Evolutionary conservation across 2,329 filamentous ascomycete species (phyloP), one percentile per base, ranked within the genome.

Genomic region (Fusarium euwallaceae): DNA sequence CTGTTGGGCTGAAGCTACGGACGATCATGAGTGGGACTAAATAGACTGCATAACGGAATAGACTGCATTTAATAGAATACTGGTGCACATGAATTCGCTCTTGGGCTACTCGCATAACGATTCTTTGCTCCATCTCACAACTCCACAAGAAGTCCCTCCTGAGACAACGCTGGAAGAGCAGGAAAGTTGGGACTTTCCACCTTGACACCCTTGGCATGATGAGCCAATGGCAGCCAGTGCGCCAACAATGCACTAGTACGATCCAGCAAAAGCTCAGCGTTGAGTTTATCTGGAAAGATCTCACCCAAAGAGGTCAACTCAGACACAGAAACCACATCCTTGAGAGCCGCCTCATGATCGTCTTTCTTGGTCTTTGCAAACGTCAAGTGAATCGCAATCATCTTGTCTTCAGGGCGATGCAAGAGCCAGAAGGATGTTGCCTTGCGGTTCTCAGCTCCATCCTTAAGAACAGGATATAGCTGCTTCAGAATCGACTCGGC

Each of bases 371-470:
- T 27, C 12, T 69, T 69, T 0, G 68, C 66, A n/a, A 77, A 77
- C 0, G 68, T 67, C 64, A 76, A 58, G n/a, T 77, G 75, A 2
- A 71, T 32, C 0, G 34, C 75, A 3, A 77, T 66, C 66, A 76
- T 77, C 8, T 67, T 66, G 8, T 72, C 68, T 11, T 74, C 48
- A 0, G 75, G 75, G 0, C 51, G 61, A 6, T 77, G 67, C 1
- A 77, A 11, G 2, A 77, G 68, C 75, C 75, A 77, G n/a, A 77
- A 76, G 0, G 75, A 70, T 0, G 48, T 37, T 0, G 75, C 75
- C 4, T 65, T 69, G 7, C 66, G 68, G 4, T 66, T 70, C 43
- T 72, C 63, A 1, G 75, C 75, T 1, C 58, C 71, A 14, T 74
- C 73, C 8, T 66, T 77, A 0, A 77, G 27, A 4, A 69, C 61